phyloP scores from a whole-genome alignment of 2,329 filamentous ascomycete species.

The Dactylella cylindrospora region DNA sequence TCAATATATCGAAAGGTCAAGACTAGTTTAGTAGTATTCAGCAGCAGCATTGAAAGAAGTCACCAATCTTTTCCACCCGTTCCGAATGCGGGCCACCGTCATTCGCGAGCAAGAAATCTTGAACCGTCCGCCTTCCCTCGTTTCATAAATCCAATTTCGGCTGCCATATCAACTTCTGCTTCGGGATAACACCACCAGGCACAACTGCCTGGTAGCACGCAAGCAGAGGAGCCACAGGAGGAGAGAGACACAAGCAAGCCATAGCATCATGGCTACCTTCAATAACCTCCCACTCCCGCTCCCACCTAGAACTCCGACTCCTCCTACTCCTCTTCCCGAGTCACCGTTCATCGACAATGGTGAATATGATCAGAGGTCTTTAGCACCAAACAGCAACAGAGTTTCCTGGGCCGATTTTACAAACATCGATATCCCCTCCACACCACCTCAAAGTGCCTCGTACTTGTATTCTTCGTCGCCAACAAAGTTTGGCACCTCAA shows the following conservation, averaged over 20 bases:
- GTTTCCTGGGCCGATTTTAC: constrained; percentile 42
- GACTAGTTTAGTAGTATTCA: constrained; percentile 5
- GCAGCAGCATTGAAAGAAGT: constrained; percentile 4
- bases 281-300: constrained; percentile 44
- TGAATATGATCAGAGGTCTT: constrained; percentile 33
- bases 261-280: constrained; percentile 34
- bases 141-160: constrained; percentile 37
- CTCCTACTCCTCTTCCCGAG: constrained; percentile 38
- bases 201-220: constrained; percentile 37
- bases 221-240: too few species aligned
- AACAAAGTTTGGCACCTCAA: constrained; percentile 29
- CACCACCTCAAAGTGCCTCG: constrained; percentile 35
- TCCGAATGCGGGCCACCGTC: constrained; percentile 27
- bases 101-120: constrained; percentile 36
- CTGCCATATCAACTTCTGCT: constrained; percentile 38
- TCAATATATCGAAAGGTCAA: too few species aligned
- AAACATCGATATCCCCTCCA: constrained; percentile 29
- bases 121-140: constrained; percentile 25
- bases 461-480: constrained; percentile 24
- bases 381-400: constrained; percentile 37
- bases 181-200: constrained; percentile 43
- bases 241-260: too few species aligned
- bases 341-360: constrained; percentile 19
- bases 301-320: constrained; percentile 40
- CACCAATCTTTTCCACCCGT: too few species aligned